Percentiles rank a stretch among this genome's conserved stretches.
These are phyloP conservation scores for Linnemannia zychae DNA, from an alignment of 192 early-diverging fungal genomes.

Conservation along the genomic window DNA sequence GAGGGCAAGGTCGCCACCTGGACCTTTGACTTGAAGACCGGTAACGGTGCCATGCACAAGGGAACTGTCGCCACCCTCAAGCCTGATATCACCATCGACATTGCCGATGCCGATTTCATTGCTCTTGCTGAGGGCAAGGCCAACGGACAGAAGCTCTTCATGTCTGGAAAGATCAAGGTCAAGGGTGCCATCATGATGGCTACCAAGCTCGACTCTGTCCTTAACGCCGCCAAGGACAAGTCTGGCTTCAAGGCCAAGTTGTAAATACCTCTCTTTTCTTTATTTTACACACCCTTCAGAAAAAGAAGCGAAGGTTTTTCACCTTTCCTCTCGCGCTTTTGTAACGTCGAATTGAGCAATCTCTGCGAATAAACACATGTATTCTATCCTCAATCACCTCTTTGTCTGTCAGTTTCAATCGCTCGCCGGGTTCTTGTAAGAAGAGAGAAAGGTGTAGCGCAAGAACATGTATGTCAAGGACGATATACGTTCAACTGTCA, in stretches of 20 bases:
- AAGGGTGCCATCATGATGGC: slow-evolving; percentile 83
- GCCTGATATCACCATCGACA: slow-evolving; percentile 79
- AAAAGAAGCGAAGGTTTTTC: slow-evolving; percentile 1
- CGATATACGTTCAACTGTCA: neutral
- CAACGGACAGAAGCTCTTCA: slow-evolving; percentile 93
- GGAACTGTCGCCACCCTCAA: slow-evolving; percentile 61
- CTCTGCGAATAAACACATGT: slow-evolving; percentile 7
- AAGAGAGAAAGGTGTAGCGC: neutral
- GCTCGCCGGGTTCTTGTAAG: neutral
- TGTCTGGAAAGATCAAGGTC: slow-evolving; percentile 91
- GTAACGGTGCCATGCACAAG: slow-evolving; percentile 61
- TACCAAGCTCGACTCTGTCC: slow-evolving; percentile 77
- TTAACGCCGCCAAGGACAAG: slow-evolving; percentile 63
- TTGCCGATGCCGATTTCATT: slow-evolving; percentile 87
- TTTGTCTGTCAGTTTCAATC: neutral
- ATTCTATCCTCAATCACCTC: neutral
- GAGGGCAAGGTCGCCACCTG: slow-evolving; percentile 78
- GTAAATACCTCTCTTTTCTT: slow-evolving; percentile 59
- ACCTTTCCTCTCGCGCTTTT: slow-evolving; percentile 8
- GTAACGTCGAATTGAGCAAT: neutral
- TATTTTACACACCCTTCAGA: neutral
- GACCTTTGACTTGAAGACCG: slow-evolving; percentile 83
- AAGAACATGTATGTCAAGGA: neutral
- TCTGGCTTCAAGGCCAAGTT: slow-evolving; percentile 73
- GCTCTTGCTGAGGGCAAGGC: slow-evolving; percentile 87